Evolutionary conservation across 2,329 filamentous ascomycete species (phyloP).

Genomic region (Penicillium oxalicum): DNA sequence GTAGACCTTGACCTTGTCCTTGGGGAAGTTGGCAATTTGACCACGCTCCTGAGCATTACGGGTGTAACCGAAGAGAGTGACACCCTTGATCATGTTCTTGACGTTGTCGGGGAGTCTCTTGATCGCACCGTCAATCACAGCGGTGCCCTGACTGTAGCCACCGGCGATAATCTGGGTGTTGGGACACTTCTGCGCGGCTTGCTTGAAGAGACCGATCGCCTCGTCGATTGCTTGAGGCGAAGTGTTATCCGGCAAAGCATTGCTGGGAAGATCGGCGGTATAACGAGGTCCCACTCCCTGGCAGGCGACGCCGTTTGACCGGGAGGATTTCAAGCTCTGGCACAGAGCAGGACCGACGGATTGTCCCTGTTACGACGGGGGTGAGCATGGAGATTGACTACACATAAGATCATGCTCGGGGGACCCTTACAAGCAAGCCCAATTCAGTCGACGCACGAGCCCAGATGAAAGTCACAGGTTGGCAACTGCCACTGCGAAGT

Average conservation of each 20-base stretch:
- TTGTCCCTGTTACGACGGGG: slow-evolving; percentile 19
- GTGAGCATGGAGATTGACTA: background rate
- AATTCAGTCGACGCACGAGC: slow-evolving; percentile 38
- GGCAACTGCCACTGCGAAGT: slow-evolving; percentile 32
- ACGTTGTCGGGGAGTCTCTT: background rate
- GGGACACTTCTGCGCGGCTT: slow-evolving; percentile 41
- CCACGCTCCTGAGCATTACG: slow-evolving; percentile 36
- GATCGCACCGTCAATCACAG: background rate
- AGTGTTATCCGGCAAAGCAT: slow-evolving; percentile 25
- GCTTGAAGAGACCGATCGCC: slow-evolving; percentile 37
- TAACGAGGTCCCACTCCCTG: slow-evolving; percentile 45
- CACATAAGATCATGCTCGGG: background rate
- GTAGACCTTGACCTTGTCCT: slow-evolving; percentile 40
- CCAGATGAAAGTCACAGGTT: slow-evolving; percentile 36
- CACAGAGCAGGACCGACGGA: slow-evolving; percentile 28
- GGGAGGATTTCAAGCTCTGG: slow-evolving; percentile 16
- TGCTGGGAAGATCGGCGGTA: slow-evolving; percentile 32
- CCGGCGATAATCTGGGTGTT: slow-evolving; percentile 40
- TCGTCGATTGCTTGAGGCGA: slow-evolving; percentile 30
- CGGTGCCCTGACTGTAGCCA: slow-evolving; percentile 24
- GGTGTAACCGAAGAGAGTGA: slow-evolving; percentile 42
- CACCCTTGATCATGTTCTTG: slow-evolving; percentile 31
- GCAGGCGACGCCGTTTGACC: slow-evolving; percentile 26
- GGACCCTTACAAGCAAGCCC: slow-evolving; percentile 33
- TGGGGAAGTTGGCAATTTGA: slow-evolving; percentile 38